Evolutionary conservation across 345 rosid species (phyloP).

Genomic region (Sonneratia caseolaris): DNA sequence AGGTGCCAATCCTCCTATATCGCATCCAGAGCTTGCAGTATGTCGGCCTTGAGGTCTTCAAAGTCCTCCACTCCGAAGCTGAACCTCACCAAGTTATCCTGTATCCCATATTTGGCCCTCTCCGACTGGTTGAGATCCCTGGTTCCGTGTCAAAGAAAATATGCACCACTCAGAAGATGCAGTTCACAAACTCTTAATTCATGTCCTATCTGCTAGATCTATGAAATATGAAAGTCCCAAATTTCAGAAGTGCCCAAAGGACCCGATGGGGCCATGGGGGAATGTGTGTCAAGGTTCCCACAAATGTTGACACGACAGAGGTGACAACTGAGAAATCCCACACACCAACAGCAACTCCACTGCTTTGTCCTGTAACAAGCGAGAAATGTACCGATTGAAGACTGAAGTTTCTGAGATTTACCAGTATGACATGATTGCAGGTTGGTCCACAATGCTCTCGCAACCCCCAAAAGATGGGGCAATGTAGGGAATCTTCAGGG

Average conservation of each 20-base stretch:
- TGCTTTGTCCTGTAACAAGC: background rate
- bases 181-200: too few species aligned
- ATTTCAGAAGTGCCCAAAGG: too few species aligned
- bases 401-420: conserved; percentile 13
- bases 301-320: too few species aligned
- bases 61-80: conserved; percentile 94
- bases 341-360: too few species aligned
- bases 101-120: conserved; percentile 70
- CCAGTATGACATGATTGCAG: conserved; percentile 99
- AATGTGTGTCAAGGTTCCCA: too few species aligned
- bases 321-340: too few species aligned
- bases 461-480: conserved; percentile 98
- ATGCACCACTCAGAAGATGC: background rate
- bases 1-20: conserved; percentile 22
- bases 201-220: too few species aligned
- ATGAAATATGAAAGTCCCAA: too few species aligned
- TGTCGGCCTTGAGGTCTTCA: conserved; percentile 75
- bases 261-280: too few species aligned
- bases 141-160: conserved; percentile 1
- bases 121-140: conserved; percentile 83
- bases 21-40: conserved; percentile 78
- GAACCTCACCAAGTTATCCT: conserved; percentile 86
- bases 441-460: conserved; percentile 97
- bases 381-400: background rate
- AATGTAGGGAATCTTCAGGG: conserved; percentile 86